Conservation (phyloP, 1,139 yeast genomes). For the Pichia inconspicua region DNA sequence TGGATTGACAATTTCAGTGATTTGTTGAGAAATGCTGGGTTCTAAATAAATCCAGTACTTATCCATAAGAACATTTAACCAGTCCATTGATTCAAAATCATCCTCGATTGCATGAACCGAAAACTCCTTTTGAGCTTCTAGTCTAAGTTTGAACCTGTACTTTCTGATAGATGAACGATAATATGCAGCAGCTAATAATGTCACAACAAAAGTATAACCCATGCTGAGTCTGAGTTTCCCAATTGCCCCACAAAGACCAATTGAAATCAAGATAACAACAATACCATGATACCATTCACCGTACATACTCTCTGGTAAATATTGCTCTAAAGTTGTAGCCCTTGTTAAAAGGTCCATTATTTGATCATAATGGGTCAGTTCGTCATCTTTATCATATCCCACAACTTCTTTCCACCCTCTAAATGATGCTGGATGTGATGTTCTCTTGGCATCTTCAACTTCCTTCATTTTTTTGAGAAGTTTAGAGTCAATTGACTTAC, state of each 20-base stretch:
- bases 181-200: constrained; percentile 51
- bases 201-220: constrained; percentile 72
- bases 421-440: constrained; percentile 54
- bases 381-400: constrained; percentile 68
- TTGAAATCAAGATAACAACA: constrained; percentile 58
- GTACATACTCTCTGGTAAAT: constrained; percentile 61
- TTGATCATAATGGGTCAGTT: constrained; percentile 61
- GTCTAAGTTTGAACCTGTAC: constrained; percentile 66
- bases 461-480: constrained; percentile 25
- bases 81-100: constrained; percentile 89
- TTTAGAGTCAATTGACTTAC: constrained; percentile 22
- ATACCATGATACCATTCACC: constrained; percentile 97
- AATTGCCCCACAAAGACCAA: constrained; percentile 63
- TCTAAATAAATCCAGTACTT: constrained; percentile 89
- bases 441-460: constrained; percentile 37
- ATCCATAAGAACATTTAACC: constrained; percentile 82
- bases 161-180: constrained; percentile 81
- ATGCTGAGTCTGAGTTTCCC: constrained; percentile 74
- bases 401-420: constrained; percentile 95
- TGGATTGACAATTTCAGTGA: constrained; percentile 78
- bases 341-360: constrained; percentile 56
- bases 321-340: constrained; percentile 59
- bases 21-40: constrained; percentile 82
- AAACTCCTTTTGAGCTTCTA: constrained; percentile 77
- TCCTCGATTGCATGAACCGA: constrained; percentile 73